These are phyloP conservation scores for Aphanomyces cochlioides DNA, from an alignment of 352 stramenopile genomes.

Conservation along the genomic window DNA sequence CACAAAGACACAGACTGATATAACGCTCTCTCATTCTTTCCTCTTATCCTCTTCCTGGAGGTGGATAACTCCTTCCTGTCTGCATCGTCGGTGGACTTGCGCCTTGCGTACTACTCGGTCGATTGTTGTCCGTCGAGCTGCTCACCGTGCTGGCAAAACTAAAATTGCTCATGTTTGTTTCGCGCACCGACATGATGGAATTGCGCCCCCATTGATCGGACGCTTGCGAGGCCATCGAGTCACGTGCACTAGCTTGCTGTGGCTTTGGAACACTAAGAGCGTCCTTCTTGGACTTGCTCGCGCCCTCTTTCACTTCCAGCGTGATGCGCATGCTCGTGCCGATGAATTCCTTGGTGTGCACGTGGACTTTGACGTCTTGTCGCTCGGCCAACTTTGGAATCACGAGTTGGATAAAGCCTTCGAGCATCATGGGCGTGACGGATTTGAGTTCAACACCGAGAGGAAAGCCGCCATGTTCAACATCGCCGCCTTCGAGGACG, in stretches of 20 bases:
- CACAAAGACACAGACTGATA: too few species aligned
- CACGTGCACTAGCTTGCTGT: not conserved
- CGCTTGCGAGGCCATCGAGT: constrained; percentile 4
- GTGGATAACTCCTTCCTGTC: too few species aligned
- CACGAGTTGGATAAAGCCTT: constrained; percentile 87
- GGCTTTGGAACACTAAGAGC: not conserved
- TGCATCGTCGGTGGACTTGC: too few species aligned
- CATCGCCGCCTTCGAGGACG: constrained; percentile 74
- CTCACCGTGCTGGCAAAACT: constrained; percentile 23
- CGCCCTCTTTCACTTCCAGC: constrained; percentile 35
- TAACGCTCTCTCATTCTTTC: too few species aligned
- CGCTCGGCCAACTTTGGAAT: constrained; percentile 84
- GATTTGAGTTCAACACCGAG: constrained; percentile 88
- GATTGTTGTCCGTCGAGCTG: not conserved
- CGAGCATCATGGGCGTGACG: constrained; percentile 87
- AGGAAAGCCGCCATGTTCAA: constrained; percentile 82
- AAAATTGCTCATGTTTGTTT: constrained; percentile 13
- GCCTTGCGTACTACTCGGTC: not conserved
- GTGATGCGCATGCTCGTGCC: constrained; percentile 88
- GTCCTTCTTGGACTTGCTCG: not conserved
- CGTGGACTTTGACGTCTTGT: constrained; percentile 79
- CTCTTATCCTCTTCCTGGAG: too few species aligned
- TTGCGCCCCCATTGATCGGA: constrained; percentile 26
- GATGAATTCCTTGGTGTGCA: constrained; percentile 89
- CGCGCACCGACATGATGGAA: constrained; percentile 29